Percentiles rank a stretch among this genome's conserved stretches.
These are phyloP conservation scores for Trichoderma sp. DNA, from an alignment of 2,329 filamentous ascomycete genomes.

Conservation along the genomic window DNA sequence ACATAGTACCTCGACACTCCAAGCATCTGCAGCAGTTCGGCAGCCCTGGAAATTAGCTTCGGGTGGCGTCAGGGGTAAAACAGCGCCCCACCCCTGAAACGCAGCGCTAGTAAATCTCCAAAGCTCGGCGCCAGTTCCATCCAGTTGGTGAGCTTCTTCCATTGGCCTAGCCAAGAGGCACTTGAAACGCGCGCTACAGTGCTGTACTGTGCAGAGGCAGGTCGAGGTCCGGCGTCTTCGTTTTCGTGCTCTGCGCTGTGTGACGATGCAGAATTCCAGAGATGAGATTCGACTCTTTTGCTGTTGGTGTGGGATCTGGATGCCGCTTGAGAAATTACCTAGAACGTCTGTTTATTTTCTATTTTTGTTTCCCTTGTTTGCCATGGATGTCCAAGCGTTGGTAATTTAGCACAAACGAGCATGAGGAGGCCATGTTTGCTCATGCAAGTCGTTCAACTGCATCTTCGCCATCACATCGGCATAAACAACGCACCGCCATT, in stretches of 20 bases:
- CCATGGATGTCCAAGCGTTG: background rate
- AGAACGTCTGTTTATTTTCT: background rate
- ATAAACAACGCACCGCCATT: background rate
- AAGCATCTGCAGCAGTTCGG: background rate
- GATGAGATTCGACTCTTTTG: background rate
- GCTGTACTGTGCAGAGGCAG: background rate
- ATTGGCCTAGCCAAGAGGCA: slow-evolving; percentile 7
- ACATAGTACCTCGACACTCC: background rate
- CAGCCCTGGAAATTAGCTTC: slow-evolving; percentile 14
- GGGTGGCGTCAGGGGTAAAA: slow-evolving; percentile 13
- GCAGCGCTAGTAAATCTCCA: slow-evolving; percentile 5
- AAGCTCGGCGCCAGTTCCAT: slow-evolving; percentile 17
- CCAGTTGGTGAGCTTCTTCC: background rate
- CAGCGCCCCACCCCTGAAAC: slow-evolving; percentile 6
- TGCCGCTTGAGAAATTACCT: background rate
- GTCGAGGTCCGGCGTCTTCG: background rate
- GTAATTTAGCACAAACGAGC: background rate
- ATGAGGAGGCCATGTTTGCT: background rate
- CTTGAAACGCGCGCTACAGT: slow-evolving; percentile 15
- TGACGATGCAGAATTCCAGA: background rate
- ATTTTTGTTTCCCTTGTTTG: background rate
- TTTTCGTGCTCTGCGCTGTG: background rate
- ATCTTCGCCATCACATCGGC: background rate
- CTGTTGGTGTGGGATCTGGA: background rate
- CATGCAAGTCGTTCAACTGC: background rate